Evolutionary conservation across 441 rosid species (phyloP), one percentile per base, ranked within the genome.

Genomic region (Croton setiger): DNA sequence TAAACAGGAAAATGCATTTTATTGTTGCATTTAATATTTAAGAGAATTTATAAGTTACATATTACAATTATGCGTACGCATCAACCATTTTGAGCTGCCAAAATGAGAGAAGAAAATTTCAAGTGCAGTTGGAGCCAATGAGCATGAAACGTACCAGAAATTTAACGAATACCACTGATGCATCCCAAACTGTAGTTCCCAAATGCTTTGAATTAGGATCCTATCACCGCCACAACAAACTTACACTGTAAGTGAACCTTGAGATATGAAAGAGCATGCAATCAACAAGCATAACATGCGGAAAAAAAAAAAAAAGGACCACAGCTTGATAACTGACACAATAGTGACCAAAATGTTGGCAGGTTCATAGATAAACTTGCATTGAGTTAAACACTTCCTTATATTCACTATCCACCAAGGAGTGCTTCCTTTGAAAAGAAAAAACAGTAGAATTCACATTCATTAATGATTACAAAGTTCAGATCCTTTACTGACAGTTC

Each of bases 161-260:
- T 77, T 94, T 94, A 74, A 82, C 90, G 62, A 94, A 87, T 75
- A 94, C 97, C 85, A 94, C 80, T n/a, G 97, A 94, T 12, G 98
- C 94, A 80, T 94, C 98, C 97, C 98, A 94, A 72, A 94, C 98
- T n/a, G 97, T 94, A 68, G 96, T 94, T 76, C 97, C 98, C 61
- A 86, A 80, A 83, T 94, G 96, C 84, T 88, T 87, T 21, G 98
- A 94, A 78, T 94, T 94, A 18, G 98, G 97, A 84, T 94, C 97
- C 98, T 94, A 71, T 70, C 80, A 84, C 77, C 79, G 66, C 21
- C 60, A 73, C 10, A 52, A 59, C 39, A 75, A 74, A 37, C 21
- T 48, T 49, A 65, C 37, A 39, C 64, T 66, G 58, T 72, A 49
- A 69, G 70, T 65, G 52, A 75, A 66, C 18, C 17, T 64, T 20